Base-by-base conservation (phyloP, 1,139 yeast genomes). In the Eremothecium cymbalariae region DNA sequence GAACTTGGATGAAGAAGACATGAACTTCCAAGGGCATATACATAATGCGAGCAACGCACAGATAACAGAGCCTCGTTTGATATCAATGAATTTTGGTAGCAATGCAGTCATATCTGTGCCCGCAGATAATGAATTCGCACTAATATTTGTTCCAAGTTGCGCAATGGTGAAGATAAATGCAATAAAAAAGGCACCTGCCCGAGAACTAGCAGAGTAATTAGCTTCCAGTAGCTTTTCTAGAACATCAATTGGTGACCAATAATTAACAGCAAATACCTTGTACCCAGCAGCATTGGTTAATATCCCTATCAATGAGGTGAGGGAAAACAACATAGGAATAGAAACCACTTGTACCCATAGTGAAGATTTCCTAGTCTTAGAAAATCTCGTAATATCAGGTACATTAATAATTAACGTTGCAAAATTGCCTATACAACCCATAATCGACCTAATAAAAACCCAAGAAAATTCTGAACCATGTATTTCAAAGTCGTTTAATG, bases 101-200 rank as follows among this genome's bases (percentile, higher is more conserved):
- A 86, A 56, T 2, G 95, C 94, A 9, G 95, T 74, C 63, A 84
- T 74, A 61, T 86, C 96, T 3, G 94, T 85, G 54, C 95, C 95
- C 35, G 93, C 90, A 4, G 94, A 77, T 36, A 86, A 65, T 4
- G 94, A 79, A 61, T 86, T 86, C 9, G 95, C 95, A 24, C 93
- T 75, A 44, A 86, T 81, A 55, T 86, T 86, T n/a, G 94, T 81
- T 56, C 95, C 95, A 44, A 84, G 64, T 60, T 85, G 95, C 12
- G 95, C 94, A 40, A 85, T 60, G 2, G 85, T 81, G 62, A 85
- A 82, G 1, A 84, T 85, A 29, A 75, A 63, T 4, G 86, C 71
- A 46, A 85, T 77, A 43, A 86, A 67, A 59, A 86, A 86, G 1
- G 80, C 94, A 45, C 95, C 96, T 14, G 88, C 94, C 52, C 94